Base-by-base conservation (phyloP, 768 basidiomycete genomes). In the Leucocoprinus leucothites region DNA sequence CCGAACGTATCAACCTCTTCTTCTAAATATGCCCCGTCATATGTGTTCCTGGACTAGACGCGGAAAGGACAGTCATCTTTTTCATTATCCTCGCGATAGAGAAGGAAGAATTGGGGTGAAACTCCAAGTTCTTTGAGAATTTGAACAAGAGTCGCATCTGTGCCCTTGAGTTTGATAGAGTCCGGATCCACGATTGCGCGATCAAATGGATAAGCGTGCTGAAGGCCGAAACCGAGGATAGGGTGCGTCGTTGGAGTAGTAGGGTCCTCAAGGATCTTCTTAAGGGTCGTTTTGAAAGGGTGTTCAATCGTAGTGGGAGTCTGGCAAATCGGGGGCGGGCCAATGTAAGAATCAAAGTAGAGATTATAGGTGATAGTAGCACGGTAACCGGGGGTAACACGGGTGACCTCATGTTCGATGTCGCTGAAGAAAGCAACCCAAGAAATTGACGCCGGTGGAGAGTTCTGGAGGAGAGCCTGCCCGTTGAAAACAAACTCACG, bases 311-410 rank as follows among this genome's bases (percentile, higher is more conserved):
- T n/a, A 25, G 19, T 9, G 9, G 43, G 41, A 31, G 9, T 22
- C 3, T 19, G 18, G 3, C 9, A 21, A 26, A 21, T 41, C 4
- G 48, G 3, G 1, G 46, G 35, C 5, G 36, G 35, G 19, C 24
- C 18, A 3, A 9, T 38, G 38, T 24, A 36, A 56, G 63, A 18
- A 5, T 40, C 54, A 25, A 70, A 63, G 56, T 70, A 74, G 35
- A 77, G 71, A 60, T 75, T 77, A 57, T 72, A 76, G 1, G 74
- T 77, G 34, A 78, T 57, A 0, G 74, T 76, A 2, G 76, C 66
- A 9, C 75, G 67, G 60, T 73, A 61, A 0, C 75, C 74, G 0
- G 72, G 66, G 1, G 46, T 57, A 3, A 78, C 71, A 1, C 60
- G 57, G 0, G 59, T 43, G 18, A 76, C 70, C 61, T 74, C 73